phyloP scores from a whole-genome alignment of 495 filamentous ascomycete genomes.

The Podospora tetraspora region DNA sequence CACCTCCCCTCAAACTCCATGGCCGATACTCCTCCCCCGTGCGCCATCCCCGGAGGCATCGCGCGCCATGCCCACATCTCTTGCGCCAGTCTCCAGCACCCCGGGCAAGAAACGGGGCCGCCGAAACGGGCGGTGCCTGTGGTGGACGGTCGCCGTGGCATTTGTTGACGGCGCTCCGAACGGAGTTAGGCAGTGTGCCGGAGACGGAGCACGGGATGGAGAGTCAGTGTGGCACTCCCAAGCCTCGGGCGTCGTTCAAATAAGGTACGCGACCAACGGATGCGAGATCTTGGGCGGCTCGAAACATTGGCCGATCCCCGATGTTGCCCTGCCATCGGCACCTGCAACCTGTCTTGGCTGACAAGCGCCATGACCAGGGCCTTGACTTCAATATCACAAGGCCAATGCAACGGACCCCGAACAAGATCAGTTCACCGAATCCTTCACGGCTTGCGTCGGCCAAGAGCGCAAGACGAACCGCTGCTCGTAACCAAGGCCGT shows the following conservation, averaged over 20 bases:
- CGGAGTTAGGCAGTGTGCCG: no score
- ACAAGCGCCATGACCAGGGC: background rate
- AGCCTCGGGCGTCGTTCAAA: background rate
- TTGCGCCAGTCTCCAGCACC: background rate
- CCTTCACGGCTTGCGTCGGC: background rate
- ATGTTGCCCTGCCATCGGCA: background rate
- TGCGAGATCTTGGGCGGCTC: background rate
- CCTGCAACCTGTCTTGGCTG: background rate
- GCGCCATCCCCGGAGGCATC: background rate
- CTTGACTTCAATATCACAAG: background rate
- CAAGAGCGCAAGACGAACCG: background rate
- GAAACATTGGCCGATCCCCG: background rate
- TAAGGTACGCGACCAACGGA: background rate
- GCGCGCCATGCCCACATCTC: background rate
- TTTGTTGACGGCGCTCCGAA: background rate
- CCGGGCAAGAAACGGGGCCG: background rate
- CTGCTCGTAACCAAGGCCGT: background rate
- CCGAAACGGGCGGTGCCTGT: background rate
- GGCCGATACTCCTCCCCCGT: background rate
- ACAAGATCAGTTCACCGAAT: background rate
- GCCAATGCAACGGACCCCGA: background rate
- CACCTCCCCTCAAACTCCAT: background rate
- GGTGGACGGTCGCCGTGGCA: background rate
- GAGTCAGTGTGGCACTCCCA: no score
- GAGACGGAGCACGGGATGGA: no score